phyloP scores from a whole-genome alignment of 306 rosid genomes.

The Carpinus viminea region DNA sequence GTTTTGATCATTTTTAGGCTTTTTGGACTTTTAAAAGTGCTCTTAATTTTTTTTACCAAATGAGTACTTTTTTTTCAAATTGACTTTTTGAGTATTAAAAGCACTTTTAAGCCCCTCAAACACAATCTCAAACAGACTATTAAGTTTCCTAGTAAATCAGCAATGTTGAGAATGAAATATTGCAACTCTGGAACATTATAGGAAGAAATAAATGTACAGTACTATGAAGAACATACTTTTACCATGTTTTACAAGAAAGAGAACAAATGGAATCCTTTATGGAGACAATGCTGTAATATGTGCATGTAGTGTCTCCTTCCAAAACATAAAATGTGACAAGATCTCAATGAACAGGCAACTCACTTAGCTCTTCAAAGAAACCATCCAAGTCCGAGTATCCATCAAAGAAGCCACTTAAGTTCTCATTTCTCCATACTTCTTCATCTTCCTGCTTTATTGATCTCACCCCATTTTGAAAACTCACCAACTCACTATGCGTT shows the following conservation, averaged over 20 bases:
- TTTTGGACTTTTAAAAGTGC: too few species aligned
- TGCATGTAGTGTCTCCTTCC: background rate
- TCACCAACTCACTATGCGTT: slow-evolving; percentile 23
- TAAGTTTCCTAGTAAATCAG: background rate
- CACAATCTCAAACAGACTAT: too few species aligned
- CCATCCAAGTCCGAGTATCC: slow-evolving; percentile 50
- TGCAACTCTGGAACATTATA: too few species aligned
- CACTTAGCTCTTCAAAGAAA: slow-evolving; percentile 39
- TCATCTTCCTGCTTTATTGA: slow-evolving; percentile 27
- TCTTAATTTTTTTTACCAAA: too few species aligned
- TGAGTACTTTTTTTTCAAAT: too few species aligned
- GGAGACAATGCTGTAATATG: background rate
- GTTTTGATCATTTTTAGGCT: too few species aligned
- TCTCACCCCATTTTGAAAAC: slow-evolving; percentile 20
- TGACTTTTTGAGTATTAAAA: too few species aligned
- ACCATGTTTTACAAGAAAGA: too few species aligned
- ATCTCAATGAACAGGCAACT: slow-evolving; percentile 27
- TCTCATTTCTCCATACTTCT: slow-evolving; percentile 33
- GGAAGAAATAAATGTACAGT: background rate
- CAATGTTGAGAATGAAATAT: background rate
- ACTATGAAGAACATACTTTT: background rate
- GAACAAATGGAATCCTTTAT: too few species aligned
- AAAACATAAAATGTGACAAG: too few species aligned
- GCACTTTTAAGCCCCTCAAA: too few species aligned
- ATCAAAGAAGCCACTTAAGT: slow-evolving; percentile 44